Evolutionary conservation across 2,329 filamentous ascomycete genomes (phyloP).

Genomic region (Didymellaceae sp.): DNA sequence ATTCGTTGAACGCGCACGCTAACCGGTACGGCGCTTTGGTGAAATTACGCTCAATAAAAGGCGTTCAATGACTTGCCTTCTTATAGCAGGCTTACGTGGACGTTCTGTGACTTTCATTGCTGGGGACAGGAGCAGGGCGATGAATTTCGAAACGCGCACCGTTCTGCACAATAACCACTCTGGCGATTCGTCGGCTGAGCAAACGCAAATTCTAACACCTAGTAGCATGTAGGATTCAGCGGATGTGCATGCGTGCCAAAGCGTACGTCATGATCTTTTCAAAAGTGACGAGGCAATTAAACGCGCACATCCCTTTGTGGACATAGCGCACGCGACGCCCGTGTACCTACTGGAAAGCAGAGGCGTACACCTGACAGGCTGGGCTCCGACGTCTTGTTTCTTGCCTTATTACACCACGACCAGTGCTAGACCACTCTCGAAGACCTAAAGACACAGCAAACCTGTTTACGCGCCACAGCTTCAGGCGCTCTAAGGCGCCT

Average conservation of each 20-base stretch:
- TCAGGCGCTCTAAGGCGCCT: conserved; percentile 2
- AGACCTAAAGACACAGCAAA: not conserved
- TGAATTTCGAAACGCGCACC: not conserved
- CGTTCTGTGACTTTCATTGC: not conserved
- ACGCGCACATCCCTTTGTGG: conserved; percentile 3
- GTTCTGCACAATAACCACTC: not conserved
- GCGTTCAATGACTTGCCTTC: conserved; percentile 6
- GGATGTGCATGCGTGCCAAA: conserved; percentile 1
- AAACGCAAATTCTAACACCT: not conserved
- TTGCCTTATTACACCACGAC: not conserved
- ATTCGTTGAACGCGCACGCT: not conserved
- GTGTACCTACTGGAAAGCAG: not conserved
- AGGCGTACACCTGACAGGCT: conserved; percentile 10
- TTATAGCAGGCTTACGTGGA: conserved; percentile 3
- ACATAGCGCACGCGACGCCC: conserved; percentile 14
- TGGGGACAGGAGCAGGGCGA: not conserved
- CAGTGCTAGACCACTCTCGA: not conserved
- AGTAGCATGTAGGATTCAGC: not conserved
- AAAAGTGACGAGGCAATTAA: conserved; percentile 15
- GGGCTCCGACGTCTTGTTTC: not conserved
- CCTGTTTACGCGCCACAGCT: not conserved
- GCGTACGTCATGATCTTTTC: conserved; percentile 13
- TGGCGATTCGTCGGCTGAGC: too few species aligned
- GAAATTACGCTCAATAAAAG: not conserved
- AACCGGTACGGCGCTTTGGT: not conserved